phyloP scores from a whole-genome alignment of 1,139 yeast genomes.

The Blastobotrys serpentis region DNA sequence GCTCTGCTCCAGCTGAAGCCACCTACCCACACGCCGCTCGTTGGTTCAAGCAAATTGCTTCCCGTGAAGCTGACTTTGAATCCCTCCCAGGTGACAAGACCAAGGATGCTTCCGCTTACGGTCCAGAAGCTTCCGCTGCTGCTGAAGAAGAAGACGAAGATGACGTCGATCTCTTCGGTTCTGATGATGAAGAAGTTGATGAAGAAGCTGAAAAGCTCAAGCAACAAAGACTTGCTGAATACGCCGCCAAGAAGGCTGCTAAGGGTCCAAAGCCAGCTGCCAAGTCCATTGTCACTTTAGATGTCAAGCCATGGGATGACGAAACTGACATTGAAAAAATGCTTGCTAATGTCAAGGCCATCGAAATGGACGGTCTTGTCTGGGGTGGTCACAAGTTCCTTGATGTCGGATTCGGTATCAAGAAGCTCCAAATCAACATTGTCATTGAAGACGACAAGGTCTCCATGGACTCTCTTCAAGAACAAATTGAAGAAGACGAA shows the following conservation, averaged over 20 bases:
- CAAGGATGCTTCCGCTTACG: conserved; percentile 42
- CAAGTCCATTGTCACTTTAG: conserved; percentile 93
- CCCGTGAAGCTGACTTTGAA: conserved; percentile 81
- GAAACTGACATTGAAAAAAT: conserved; percentile 92
- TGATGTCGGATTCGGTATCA: conserved; percentile 99
- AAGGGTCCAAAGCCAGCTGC: conserved; percentile 98
- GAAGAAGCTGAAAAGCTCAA: conserved; percentile 95
- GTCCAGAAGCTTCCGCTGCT: conserved; percentile 69
- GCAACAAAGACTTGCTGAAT: conserved; percentile 96
- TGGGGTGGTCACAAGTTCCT: conserved; percentile 99
- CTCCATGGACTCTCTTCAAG: conserved; percentile 87
- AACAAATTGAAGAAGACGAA: conserved; percentile 86
- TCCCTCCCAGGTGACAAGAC: conserved; percentile 41
- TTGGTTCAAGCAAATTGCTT: conserved; percentile 98
- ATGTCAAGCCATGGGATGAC: conserved; percentile 99
- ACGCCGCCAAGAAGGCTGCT: conserved; percentile 96
- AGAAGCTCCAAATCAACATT: conserved; percentile 97
- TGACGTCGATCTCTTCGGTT: conserved; percentile 93
- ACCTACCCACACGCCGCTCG: conserved; percentile 93
- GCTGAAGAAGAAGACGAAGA: conserved; percentile 84
- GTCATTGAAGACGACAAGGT: conserved; percentile 97
- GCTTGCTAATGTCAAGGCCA: conserved; percentile 78
- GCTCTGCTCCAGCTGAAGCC: conserved; percentile 48
- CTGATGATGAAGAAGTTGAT: conserved; percentile 90
- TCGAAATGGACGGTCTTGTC: conserved; percentile 86